Evolutionary conservation across 805 yeast genomes (phyloP).

Genomic region (Candida tallmaniae): DNA sequence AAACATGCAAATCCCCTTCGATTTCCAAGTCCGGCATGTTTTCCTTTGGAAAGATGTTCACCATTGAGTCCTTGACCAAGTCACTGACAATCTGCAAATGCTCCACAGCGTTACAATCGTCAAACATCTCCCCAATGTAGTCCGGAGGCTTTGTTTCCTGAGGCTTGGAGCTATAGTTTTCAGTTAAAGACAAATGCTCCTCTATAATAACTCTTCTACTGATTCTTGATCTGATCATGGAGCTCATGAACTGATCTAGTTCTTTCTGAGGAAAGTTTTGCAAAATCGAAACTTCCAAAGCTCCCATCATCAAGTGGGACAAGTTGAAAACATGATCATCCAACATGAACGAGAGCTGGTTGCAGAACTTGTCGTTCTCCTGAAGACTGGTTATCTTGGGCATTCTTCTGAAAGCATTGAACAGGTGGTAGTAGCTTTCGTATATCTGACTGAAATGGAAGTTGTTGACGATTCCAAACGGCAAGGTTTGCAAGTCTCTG

Average conservation of each 20-base stretch:
- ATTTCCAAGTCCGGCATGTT: conserved; percentile 69
- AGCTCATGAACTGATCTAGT: conserved; percentile 70
- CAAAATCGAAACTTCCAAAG: conserved; percentile 70
- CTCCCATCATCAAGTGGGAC: conserved; percentile 91
- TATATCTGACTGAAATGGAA: conserved; percentile 84
- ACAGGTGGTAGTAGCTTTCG: conserved; percentile 83
- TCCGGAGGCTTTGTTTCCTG: conserved; percentile 47
- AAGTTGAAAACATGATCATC: conserved; percentile 78
- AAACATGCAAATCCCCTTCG: conserved; percentile 65
- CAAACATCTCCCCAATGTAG: conserved; percentile 74
- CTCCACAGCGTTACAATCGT: conserved; percentile 68
- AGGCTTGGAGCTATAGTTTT: conserved; percentile 50
- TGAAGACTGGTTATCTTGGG: conserved; percentile 63
- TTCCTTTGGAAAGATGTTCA: conserved; percentile 47
- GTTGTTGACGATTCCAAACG: conserved; percentile 80
- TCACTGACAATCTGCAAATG: conserved; percentile 54
- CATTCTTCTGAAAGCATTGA: conserved; percentile 75
- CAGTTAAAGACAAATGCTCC: conserved; percentile 80
- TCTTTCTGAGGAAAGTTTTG: conserved; percentile 53
- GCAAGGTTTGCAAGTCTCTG: conserved; percentile 72
- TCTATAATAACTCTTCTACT: conserved; percentile 88
- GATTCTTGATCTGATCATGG: conserved; percentile 78
- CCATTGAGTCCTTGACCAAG: conserved; percentile 48
- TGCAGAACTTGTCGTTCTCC: conserved; percentile 73
- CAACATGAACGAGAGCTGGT: conserved; percentile 55